Percentiles rank a stretch among this genome's conserved stretches.
Conservation (phyloP, 495 filamentous ascomycete genomes). For the Hypoxylon perforatum region DNA sequence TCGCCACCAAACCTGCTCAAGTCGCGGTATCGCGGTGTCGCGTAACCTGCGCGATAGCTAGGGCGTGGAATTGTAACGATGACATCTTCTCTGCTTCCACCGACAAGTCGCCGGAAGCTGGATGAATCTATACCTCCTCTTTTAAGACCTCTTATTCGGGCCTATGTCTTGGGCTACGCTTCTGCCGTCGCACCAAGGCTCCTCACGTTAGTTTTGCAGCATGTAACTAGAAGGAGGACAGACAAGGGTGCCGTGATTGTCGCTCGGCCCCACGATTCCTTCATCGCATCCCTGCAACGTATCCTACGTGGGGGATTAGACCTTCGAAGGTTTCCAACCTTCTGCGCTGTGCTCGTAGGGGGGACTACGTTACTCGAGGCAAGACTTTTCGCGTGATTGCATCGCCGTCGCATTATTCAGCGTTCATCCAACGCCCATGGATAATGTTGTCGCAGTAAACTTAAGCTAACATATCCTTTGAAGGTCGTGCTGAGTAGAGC, state of each 20-base stretch:
- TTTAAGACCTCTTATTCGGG: constrained; percentile 72
- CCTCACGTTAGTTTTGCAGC: constrained; percentile 64
- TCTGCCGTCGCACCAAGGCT: constrained; percentile 75
- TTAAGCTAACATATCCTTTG: constrained; percentile 26
- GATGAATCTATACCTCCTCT: constrained; percentile 53
- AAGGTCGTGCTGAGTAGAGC: constrained; percentile 35
- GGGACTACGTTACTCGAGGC: constrained; percentile 80
- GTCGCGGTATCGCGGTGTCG: constrained; percentile 36
- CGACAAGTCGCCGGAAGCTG: constrained; percentile 42
- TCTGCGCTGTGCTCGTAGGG: constrained; percentile 80
- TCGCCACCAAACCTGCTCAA: constrained; percentile 4
- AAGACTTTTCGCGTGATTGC: constrained; percentile 39
- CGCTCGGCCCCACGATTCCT: constrained; percentile 47
- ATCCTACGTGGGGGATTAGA: constrained; percentile 61
- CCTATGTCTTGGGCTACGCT: constrained; percentile 80
- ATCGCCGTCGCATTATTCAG: neutral
- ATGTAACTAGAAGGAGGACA: constrained; percentile 56
- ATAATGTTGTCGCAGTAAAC: neutral
- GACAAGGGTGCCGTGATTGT: constrained; percentile 55
- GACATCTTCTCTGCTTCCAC: constrained; percentile 34
- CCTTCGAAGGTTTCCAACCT: constrained; percentile 78
- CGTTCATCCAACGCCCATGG: neutral
- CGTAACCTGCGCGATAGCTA: constrained; percentile 26
- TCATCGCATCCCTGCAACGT: constrained; percentile 52
- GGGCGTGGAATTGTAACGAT: constrained; percentile 33